Evolutionary conservation across 2,329 filamentous ascomycete genomes (phyloP).

Genomic region (Penicillium thymicola): DNA sequence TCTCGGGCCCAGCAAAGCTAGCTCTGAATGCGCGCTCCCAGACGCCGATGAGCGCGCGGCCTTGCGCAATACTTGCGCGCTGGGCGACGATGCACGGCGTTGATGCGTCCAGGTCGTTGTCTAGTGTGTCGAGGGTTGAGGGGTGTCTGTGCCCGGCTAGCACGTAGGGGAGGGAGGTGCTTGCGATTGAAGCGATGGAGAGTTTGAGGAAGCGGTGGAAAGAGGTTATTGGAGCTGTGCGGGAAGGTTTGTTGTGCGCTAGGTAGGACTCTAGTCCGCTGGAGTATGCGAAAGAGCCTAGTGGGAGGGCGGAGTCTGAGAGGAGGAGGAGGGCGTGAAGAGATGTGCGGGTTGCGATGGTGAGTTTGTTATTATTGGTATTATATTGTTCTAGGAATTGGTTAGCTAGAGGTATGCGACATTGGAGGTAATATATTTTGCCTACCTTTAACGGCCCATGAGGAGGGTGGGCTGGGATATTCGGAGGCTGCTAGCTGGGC

Average conservation of each 20-base stretch:
- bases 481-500: conserved; percentile 34
- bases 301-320: conserved; percentile 61
- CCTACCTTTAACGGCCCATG: conserved; percentile 14
- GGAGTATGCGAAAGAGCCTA: conserved; percentile 65
- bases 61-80: conserved; percentile 59
- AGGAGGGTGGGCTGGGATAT: conserved; percentile 18
- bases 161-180: conserved; percentile 59
- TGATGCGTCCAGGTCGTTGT: conserved; percentile 62
- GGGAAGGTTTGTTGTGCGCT: conserved; percentile 51
- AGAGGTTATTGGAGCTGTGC: conserved; percentile 35
- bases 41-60: conserved; percentile 56
- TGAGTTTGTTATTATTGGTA: conserved; percentile 5
- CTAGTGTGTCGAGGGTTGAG: conserved; percentile 49
- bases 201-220: conserved; percentile 57
- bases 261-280: conserved; percentile 63
- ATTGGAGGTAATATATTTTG: background rate
- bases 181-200: conserved; percentile 56
- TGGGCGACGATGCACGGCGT: conserved; percentile 62
- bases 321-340: conserved; percentile 59
- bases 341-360: conserved; percentile 12
- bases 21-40: conserved; percentile 56
- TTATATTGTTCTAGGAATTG: conserved; percentile 1
- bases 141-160: conserved; percentile 54
- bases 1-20: conserved; percentile 26
- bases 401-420: conserved; percentile 2